Evolutionary conservation across 2,329 filamentous ascomycete genomes (phyloP).

Genomic region (Colletotrichum chrysophilum): DNA sequence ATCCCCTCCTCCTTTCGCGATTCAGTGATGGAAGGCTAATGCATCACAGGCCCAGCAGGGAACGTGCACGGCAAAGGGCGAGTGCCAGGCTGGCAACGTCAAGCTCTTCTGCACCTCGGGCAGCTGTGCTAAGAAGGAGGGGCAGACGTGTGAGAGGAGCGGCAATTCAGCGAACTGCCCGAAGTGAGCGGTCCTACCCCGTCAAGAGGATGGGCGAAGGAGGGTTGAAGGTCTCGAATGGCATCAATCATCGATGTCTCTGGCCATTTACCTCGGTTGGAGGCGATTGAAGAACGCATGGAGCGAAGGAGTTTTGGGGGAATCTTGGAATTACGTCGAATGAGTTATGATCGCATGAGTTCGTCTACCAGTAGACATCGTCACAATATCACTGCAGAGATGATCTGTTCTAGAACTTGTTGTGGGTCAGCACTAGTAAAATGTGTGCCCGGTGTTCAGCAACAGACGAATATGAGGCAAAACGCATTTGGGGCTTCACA

Average conservation of each 20-base stretch:
- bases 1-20: neutral
- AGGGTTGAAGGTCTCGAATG: neutral
- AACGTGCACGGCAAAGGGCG: neutral
- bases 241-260: neutral
- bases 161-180: neutral
- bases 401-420: neutral
- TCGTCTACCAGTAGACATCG: neutral
- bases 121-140: neutral
- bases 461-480: neutral
- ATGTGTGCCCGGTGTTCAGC: fast-evolving
- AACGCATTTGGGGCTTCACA: neutral
- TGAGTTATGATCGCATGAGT: neutral
- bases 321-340: neutral
- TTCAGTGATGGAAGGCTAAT: neutral
- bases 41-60: neutral
- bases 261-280: neutral
- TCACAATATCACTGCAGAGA: neutral
- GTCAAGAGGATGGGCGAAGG: neutral
- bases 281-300: neutral
- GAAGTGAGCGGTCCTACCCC: neutral
- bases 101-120: neutral
- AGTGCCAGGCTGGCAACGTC: neutral
- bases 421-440: neutral
- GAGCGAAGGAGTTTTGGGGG: neutral
- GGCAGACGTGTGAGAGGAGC: neutral